These are phyloP conservation scores for Clonostachys rosea DNA, from an alignment of 2,329 filamentous ascomycete genomes.

Conservation along the genomic window DNA sequence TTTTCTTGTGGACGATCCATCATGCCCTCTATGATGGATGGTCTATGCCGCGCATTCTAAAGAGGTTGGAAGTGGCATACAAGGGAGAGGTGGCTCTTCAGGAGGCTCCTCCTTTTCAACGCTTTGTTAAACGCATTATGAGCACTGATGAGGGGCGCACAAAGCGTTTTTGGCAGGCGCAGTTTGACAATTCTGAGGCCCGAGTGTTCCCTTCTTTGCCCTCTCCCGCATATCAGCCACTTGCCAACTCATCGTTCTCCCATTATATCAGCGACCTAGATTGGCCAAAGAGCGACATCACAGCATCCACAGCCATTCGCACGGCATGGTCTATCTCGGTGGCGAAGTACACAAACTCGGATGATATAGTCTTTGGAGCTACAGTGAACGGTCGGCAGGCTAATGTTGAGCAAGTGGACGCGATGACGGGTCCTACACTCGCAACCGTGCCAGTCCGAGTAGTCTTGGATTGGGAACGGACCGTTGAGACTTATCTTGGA, in stretches of 20 bases:
- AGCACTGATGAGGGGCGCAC: conserved; percentile 23
- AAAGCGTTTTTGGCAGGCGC: conserved; percentile 7
- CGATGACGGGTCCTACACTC: conserved; percentile 3
- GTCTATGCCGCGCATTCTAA: neutral
- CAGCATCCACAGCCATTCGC: conserved; percentile 10
- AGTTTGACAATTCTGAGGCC: too few relatives aligned
- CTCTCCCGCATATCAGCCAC: too few relatives aligned
- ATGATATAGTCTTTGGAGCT: conserved; percentile 3
- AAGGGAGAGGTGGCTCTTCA: neutral
- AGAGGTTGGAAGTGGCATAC: neutral
- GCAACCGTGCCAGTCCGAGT: conserved; percentile 4
- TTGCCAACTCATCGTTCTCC: too few relatives aligned
- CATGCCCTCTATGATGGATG: conserved; percentile 10
- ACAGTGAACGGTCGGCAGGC: conserved; percentile 2
- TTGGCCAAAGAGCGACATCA: conserved; percentile 1
- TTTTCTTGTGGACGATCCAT: conserved; percentile 7
- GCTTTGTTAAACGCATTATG: conserved; percentile 33
- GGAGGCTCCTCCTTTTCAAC: conserved; percentile 25
- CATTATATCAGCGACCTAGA: too few relatives aligned
- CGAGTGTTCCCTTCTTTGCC: too few relatives aligned
- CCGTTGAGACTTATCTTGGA: neutral
- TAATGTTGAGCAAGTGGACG: conserved; percentile 1
- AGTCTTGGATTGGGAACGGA: neutral
- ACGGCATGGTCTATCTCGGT: conserved; percentile 18
- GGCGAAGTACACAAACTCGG: conserved; percentile 3